These are phyloP conservation scores for Trichoderma erinaceum DNA, from an alignment of 495 filamentous ascomycete species.

Conservation along the genomic window DNA sequence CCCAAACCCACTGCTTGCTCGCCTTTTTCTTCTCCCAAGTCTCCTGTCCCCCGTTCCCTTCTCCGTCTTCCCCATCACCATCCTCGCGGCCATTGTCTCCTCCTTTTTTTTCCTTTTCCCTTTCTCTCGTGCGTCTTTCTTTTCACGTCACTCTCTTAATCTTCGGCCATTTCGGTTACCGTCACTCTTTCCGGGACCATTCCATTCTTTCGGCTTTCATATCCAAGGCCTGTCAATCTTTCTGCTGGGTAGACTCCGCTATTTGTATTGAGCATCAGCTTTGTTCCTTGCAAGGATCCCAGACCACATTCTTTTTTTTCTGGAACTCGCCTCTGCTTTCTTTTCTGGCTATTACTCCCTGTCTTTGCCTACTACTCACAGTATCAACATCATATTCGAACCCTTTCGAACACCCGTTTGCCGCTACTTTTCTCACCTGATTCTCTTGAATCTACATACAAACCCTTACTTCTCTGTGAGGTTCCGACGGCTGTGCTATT, in stretches of 20 bases:
- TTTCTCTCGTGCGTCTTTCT: constrained; percentile 30
- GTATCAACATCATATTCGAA: constrained; percentile 5
- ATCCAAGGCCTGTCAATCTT: constrained; percentile 13
- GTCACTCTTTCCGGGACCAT: constrained; percentile 37
- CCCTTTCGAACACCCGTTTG: not conserved
- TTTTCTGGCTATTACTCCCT: constrained; percentile 7
- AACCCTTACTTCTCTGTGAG: not conserved
- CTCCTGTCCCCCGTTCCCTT: constrained; percentile 21
- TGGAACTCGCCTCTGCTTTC: constrained; percentile 3
- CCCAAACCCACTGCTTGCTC: constrained; percentile 20
- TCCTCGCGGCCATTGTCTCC: constrained; percentile 23
- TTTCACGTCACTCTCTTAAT: constrained; percentile 39
- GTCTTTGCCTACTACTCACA: not conserved
- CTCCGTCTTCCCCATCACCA: constrained; percentile 24
- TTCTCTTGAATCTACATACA: not conserved
- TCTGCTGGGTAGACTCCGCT: constrained; percentile 7
- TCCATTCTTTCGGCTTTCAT: constrained; percentile 27
- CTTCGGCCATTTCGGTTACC: constrained; percentile 28
- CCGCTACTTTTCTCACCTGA: not conserved
- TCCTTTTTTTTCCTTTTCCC: constrained; percentile 28
- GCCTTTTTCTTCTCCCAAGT: constrained; percentile 16
- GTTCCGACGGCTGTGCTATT: not conserved
- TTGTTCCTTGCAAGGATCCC: constrained; percentile 13
- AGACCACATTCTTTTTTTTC: constrained; percentile 12
- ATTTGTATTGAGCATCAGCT: not conserved